Evolutionary conservation across 1,284 basidiomycete species (phyloP), one percentile per base, ranked within the genome.

Genomic region (Agroathelia rolfsii): DNA sequence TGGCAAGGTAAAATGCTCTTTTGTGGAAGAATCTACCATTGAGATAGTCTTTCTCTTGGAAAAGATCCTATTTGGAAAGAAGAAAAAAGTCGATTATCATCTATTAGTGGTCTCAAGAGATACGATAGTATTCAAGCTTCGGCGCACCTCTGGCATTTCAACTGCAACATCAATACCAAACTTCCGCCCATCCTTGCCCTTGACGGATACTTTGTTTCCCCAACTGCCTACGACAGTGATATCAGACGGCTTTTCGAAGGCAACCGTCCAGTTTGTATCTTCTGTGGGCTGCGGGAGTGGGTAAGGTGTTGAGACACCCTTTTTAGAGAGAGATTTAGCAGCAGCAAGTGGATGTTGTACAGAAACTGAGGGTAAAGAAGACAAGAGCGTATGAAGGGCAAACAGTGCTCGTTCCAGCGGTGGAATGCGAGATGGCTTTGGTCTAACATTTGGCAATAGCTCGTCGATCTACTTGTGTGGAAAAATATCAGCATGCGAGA

Each of bases 31-130:
- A 93, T 12, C 95, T 76, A 21, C 77, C 75, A 50, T 93, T 85
- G 35, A 92, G 62, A 44, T 92, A 87, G 52, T 98, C 94, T 54
- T 97, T 98, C 45, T 93, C 86, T 59, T 95, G 89, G 49, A 98
- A 92, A 16, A 96, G 58, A 27, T 47, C 50, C 76, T 89, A 46
- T 3, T 40, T 41, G 15, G 26, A 27, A 10, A n/a, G 37, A 34
- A 32, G 12, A 34, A 39, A 34, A 25, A 9, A 39, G 28, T 24
- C 3, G 20, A 23, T 30, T 3, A 21, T 7, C 3, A 3, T 1
- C n/a, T 8, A 4, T 12, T 22, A 6, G 5, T 12, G 29, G 14
- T 10, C 28, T 12, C 19, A n/a, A 14, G 17, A 34, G 24, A 49
- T n/a, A n/a, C n/a, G n/a, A n/a, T n/a, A n/a, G n/a, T n/a, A n/a